Base-by-base conservation (phyloP, 257 asterid species). In the Scutellaria galericulata region DNA sequence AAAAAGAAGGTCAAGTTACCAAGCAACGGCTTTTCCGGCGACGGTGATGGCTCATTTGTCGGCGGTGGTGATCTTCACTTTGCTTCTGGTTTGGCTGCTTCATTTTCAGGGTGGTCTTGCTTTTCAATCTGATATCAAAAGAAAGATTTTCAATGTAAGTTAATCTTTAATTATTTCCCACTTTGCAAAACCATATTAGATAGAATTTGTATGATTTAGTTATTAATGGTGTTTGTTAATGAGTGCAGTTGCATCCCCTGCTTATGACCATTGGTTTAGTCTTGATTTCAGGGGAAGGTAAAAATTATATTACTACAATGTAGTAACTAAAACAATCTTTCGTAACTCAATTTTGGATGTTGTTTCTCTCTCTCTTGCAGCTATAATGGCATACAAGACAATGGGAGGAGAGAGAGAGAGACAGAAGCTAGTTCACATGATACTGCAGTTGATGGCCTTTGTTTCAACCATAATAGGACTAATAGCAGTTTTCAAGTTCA, bases 241-340 rank as follows among this genome's bases (percentile, higher is more conserved):
- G 14, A 5, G 2, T 77, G 81, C 86, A 89, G 96, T 48, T 86
- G 70, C 96, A 89, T 9, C 96, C 92, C 9, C 56, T 89, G 56
- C 83, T 89, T 7, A 89, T 89, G 96, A 70, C 85, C 66, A 44
- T 86, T 40, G 95, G 95, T 9, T 85, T 85, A 67, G 57, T 89
- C 67, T 65, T 89, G 71, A 37, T 82, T 7, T 68, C 77, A 0
- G 96, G 96, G 58, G 83, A 89, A 89, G 96, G 96, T 89, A 78
- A 65, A 24, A 24, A 24, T 24, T 24, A 24, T 24, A 24, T 24
- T 2, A 24, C 2, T 24, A 24, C 27, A 1, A 24, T 24, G 27
- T 1, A 24, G 27, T 24, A 24, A 24, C 2, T 24, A 24, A 24
- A 24, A 2, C 27, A 24, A 24, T 24, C 27, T 2, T 24, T 24